Percentiles rank a stretch among this genome's conserved stretches.
These are phyloP conservation scores for Gleditsia sinensis DNA, from an alignment of 306 rosid genomes.

Conservation along the genomic window DNA sequence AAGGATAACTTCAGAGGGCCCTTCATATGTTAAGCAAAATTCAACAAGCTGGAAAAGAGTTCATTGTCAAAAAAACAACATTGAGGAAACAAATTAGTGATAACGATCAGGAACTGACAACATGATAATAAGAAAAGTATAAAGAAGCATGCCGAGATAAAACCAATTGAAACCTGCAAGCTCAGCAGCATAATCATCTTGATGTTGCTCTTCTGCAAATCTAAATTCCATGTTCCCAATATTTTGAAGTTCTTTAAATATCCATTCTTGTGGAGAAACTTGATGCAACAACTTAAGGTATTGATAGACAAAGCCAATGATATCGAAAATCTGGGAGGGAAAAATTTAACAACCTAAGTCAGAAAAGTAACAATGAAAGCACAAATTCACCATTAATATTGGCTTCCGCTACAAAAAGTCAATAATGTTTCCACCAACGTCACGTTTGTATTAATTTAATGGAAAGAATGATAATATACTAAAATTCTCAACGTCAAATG, in stretches of 20 bases:
- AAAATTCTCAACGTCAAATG: slow-evolving; percentile 19
- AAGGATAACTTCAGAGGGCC: background rate
- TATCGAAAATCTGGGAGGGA: slow-evolving; percentile 63
- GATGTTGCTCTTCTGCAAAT: slow-evolving; percentile 96
- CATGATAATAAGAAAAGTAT: background rate
- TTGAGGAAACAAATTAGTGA: slow-evolving; percentile 26
- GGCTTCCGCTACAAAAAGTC: slow-evolving; percentile 8
- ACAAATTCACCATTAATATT: background rate
- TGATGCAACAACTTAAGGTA: slow-evolving; percentile 71
- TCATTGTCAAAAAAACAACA: slow-evolving; percentile 14
- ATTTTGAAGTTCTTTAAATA: slow-evolving; percentile 88
- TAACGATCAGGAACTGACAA: background rate
- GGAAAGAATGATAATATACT: slow-evolving; percentile 5
- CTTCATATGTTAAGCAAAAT: slow-evolving; percentile 19
- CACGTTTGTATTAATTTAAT: slow-evolving; percentile 3
- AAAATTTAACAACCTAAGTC: slow-evolving; percentile 25
- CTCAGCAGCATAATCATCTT: slow-evolving; percentile 95
- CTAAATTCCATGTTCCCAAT: slow-evolving; percentile 95
- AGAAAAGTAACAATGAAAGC: slow-evolving; percentile 24
- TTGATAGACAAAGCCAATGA: slow-evolving; percentile 84
- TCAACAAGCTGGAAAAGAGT: background rate
- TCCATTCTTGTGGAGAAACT: slow-evolving; percentile 92
- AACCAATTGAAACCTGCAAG: slow-evolving; percentile 67
- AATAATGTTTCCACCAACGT: slow-evolving; percentile 32
- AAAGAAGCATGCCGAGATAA: background rate